These are phyloP conservation scores for Psidium friedrichsthalianum DNA, from an alignment of 345 rosid species.

Conservation along the genomic window DNA sequence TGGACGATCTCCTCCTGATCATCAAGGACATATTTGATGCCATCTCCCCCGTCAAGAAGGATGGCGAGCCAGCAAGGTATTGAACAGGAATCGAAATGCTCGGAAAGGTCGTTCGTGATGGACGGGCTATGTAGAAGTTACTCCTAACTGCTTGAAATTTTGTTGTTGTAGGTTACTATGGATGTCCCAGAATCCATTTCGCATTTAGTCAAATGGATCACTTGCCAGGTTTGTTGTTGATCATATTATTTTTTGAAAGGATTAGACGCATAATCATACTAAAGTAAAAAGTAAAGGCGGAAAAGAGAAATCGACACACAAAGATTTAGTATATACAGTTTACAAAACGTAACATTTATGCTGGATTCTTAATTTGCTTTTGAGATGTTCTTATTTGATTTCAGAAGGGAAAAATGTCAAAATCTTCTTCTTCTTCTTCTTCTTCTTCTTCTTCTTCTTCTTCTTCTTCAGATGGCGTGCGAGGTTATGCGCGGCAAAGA, in stretches of 20 bases:
- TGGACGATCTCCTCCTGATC: neutral
- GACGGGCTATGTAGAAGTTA: neutral
- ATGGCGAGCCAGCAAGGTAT: neutral
- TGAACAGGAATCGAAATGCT: neutral
- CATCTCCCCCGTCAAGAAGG: neutral
- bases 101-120: too few relatives aligned
- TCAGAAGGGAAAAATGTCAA: neutral
- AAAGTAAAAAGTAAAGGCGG: too few relatives aligned
- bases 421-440: neutral
- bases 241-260: neutral
- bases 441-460: neutral
- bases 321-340: too few relatives aligned
- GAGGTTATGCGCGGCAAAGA: neutral
- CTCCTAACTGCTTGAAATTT: neutral
- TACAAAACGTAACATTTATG: too few relatives aligned
- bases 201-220: neutral
- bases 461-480: neutral
- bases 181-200: neutral
- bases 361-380: too few relatives aligned
- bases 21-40: neutral
- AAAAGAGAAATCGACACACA: too few relatives aligned
- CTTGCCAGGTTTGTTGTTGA: neutral
- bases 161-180: neutral
- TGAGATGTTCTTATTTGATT: neutral
- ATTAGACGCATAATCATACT: too few relatives aligned